These are phyloP conservation scores for Urochloa ruziziensis DNA, from an alignment of 176 grass and related monocot genomes.

Conservation along the genomic window DNA sequence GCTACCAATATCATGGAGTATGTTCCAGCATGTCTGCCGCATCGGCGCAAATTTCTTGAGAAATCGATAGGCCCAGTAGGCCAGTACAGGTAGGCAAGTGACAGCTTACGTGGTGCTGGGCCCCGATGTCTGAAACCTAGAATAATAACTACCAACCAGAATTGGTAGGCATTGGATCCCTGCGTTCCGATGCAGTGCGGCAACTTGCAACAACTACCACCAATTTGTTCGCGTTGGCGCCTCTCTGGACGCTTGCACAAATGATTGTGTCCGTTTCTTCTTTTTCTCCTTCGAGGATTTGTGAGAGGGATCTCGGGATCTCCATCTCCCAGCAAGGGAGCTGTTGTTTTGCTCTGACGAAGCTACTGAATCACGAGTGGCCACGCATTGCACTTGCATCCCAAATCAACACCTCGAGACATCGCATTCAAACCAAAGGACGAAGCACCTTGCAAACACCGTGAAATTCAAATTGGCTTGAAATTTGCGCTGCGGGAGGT, in stretches of 20 bases:
- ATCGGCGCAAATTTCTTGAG: not conserved
- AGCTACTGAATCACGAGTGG: not conserved
- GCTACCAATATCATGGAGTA: not conserved
- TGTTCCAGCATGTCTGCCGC: not conserved
- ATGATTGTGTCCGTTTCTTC: constrained; percentile 31
- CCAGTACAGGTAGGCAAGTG: constrained; percentile 38
- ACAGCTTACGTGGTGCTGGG: constrained; percentile 20
- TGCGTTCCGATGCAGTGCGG: not conserved
- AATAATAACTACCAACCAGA: constrained; percentile 24
- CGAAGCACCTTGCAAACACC: not conserved
- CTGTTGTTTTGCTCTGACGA: too few species aligned
- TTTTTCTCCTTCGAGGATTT: not conserved
- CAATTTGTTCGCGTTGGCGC: constrained; percentile 24
- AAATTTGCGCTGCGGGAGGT: too few species aligned
- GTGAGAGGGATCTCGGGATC: not conserved
- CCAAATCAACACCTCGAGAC: not conserved
- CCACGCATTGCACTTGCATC: not conserved
- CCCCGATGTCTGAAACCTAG: constrained; percentile 22
- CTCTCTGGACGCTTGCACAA: constrained; percentile 15
- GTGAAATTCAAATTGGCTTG: not conserved
- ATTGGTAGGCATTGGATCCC: constrained; percentile 47
- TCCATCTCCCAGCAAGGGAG: not conserved
- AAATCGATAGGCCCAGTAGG: not conserved
- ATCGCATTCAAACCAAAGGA: not conserved
- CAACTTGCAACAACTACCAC: constrained; percentile 10